Evolutionary conservation across 495 filamentous ascomycete genomes (phyloP).

Genomic region (Daldinia bambusicola): DNA sequence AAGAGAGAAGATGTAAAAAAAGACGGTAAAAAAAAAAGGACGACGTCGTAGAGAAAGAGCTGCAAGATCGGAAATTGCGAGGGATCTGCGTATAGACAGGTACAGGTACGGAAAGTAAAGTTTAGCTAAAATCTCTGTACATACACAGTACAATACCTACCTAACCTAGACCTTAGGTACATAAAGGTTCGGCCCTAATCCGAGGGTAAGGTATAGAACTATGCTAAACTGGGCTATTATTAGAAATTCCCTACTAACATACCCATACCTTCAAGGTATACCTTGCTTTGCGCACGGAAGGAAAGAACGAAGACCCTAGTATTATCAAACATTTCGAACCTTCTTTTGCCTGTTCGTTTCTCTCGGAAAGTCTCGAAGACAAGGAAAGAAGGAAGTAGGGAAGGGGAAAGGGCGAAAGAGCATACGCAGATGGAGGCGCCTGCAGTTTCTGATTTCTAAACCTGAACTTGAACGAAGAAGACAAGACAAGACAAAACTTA

Average conservation of each 20-base stretch:
- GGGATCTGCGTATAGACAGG: constrained; percentile 34
- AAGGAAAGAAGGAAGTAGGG: not conserved
- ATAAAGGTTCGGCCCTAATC: not conserved
- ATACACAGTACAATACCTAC: constrained; percentile 5
- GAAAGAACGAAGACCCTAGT: not conserved
- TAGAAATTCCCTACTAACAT: constrained; percentile 20
- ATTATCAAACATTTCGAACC: not conserved
- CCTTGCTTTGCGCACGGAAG: constrained; percentile 7
- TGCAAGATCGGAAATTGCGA: constrained; percentile 45
- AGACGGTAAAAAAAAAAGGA: constrained; percentile 9
- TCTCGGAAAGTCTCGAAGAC: not conserved
- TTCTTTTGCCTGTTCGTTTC: not conserved
- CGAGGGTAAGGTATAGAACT: constrained; percentile 8
- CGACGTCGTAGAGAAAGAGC: constrained; percentile 19
- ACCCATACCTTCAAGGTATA: not conserved
- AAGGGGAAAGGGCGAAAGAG: constrained; percentile 12
- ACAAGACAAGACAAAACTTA: not conserved
- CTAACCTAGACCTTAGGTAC: no score
- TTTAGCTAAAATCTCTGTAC: constrained; percentile 13
- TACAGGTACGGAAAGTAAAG: constrained; percentile 27
- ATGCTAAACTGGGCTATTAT: constrained; percentile 29
- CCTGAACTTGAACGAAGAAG: not conserved
- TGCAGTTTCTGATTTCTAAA: constrained; percentile 1
- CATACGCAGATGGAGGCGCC: constrained; percentile 7
- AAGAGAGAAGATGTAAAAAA: constrained; percentile 19